Percentiles rank a stretch among this genome's conserved stretches.
Evolutionary conservation across 305 asterid species (phyloP).

Genomic region (Plantago lanceolata): DNA sequence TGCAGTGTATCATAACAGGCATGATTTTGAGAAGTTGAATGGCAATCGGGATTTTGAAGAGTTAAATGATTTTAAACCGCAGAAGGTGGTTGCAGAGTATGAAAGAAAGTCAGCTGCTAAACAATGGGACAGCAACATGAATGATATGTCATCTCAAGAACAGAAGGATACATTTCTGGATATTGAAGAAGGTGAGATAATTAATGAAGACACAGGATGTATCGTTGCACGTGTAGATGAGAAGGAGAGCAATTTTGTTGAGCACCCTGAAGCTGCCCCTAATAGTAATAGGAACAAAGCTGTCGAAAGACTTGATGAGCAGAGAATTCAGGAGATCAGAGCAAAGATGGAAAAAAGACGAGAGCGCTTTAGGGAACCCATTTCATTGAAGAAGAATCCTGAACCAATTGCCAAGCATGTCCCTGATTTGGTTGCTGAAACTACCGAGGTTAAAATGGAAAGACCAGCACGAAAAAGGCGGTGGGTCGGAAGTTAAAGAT

Average conservation of each 20-base stretch:
- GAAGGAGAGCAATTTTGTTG: constrained; percentile 10
- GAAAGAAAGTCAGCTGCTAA: constrained; percentile 13
- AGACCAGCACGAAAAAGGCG: constrained; percentile 64
- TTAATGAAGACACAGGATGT: constrained; percentile 25
- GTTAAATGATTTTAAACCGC: constrained; percentile 16
- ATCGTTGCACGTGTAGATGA: constrained; percentile 21
- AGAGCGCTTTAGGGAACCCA: constrained; percentile 53
- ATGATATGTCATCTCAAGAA: constrained; percentile 19
- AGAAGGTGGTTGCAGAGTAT: constrained; percentile 20
- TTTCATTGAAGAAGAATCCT: constrained; percentile 27
- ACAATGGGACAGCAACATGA: constrained; percentile 28
- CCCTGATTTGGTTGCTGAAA: constrained; percentile 27
- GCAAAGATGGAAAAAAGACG: constrained; percentile 63
- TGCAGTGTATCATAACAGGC: constrained; percentile 25
- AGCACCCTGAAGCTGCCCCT: constrained; percentile 17
- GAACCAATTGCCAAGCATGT: constrained; percentile 27
- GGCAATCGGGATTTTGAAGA: constrained; percentile 23
- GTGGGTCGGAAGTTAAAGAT: constrained; percentile 43
- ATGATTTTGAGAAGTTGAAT: constrained; percentile 30
- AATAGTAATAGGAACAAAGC: constrained; percentile 25
- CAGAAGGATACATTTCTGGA: constrained; percentile 34
- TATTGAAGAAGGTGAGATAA: constrained; percentile 64
- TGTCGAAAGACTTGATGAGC: constrained; percentile 34
- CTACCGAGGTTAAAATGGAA: constrained; percentile 27
- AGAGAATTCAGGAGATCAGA: constrained; percentile 46